Conservation (phyloP, 306 rosid species). For the Delonix regia region DNA sequence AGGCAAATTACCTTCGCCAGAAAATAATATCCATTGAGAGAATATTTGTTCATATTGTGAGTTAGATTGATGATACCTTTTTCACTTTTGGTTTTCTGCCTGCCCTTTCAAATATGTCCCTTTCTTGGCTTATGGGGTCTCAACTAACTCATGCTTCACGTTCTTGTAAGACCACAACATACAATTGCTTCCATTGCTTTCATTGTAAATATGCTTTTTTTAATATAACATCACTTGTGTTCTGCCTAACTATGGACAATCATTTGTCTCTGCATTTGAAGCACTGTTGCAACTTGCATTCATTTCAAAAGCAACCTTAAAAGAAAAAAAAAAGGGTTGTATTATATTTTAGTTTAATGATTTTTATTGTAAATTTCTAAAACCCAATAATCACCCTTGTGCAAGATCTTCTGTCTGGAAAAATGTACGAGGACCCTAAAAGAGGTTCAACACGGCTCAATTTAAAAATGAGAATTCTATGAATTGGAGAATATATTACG, state of each 20-base stretch:
- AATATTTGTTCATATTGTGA: background rate
- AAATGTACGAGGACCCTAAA: background rate
- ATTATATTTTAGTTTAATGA: background rate
- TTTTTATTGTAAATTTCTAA: background rate
- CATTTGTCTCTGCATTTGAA: background rate
- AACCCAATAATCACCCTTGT: background rate
- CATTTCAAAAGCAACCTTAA: background rate
- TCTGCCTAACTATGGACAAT: background rate
- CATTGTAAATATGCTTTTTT: no score
- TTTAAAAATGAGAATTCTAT: no score
- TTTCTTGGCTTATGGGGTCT: constrained; percentile 14
- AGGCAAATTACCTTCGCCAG: background rate
- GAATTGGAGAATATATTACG: no score
- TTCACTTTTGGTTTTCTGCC: background rate
- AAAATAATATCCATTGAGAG: background rate
- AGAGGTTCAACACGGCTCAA: background rate
- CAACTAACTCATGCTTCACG: background rate
- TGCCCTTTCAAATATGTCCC: background rate
- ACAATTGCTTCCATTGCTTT: background rate
- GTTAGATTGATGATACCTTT: background rate
- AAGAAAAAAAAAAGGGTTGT: background rate
- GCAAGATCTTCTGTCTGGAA: background rate
- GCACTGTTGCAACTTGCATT: background rate
- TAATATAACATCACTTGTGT: background rate
- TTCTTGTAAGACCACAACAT: background rate